Percentiles rank a stretch among this genome's conserved stretches.
Conservation (phyloP, 1,139 yeast genomes). For the Taiozyma sp. region DNA sequence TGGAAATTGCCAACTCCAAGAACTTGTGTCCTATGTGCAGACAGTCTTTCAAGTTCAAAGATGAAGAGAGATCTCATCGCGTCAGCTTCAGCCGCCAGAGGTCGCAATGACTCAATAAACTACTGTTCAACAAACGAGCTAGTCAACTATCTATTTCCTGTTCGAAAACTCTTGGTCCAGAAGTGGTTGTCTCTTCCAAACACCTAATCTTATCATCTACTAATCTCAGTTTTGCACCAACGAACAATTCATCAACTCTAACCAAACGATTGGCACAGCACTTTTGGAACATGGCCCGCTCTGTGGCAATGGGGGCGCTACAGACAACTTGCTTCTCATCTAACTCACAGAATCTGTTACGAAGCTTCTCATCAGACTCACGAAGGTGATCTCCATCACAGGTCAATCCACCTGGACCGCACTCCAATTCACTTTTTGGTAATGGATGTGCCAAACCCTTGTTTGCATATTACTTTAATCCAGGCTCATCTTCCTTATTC, state of each 20-base stretch:
- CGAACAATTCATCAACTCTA: conserved; percentile 40
- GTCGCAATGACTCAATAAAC: no score
- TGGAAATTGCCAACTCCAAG: conserved; percentile 66
- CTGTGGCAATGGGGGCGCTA: conserved; percentile 46
- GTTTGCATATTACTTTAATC: no score
- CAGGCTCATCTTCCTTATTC: no score
- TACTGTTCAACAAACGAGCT: neutral
- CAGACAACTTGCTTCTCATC: conserved; percentile 38
- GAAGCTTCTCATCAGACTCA: no score
- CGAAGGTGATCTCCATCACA: no score
- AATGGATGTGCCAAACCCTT: no score
- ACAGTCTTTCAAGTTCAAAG: conserved; percentile 12
- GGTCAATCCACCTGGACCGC: no score
- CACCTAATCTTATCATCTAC: conserved; percentile 31
- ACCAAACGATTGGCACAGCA: conserved; percentile 6
- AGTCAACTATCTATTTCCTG: neutral
- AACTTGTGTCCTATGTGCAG: conserved; percentile 93
- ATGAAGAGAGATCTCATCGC: conserved; percentile 3
- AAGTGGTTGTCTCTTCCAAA: no score
- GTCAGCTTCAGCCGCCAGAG: neutral
- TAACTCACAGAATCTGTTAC: conserved; percentile 25
- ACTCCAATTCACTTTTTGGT: no score
- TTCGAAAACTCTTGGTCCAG: conserved; percentile 4
- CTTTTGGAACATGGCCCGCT: conserved; percentile 25
- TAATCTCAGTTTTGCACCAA: conserved; percentile 29